Evolutionary conservation across 805 yeast genomes (phyloP).

Genomic region (Hanseniaspora taiwanica): DNA sequence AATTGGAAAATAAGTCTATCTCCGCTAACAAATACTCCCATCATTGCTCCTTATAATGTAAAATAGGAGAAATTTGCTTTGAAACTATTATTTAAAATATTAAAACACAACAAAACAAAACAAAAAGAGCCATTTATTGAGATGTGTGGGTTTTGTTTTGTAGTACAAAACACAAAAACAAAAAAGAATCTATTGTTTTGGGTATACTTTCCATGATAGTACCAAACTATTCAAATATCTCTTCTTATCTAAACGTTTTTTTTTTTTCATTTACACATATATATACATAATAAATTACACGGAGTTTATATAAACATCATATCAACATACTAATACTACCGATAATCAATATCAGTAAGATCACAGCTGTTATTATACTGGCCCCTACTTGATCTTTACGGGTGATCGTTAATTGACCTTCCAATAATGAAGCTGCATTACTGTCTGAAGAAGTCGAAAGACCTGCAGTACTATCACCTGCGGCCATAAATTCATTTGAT

Average conservation of each 20-base stretch:
- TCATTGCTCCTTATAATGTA: background rate
- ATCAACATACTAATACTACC: slow-evolving; percentile 72
- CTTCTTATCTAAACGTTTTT: background rate
- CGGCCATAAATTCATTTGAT: slow-evolving; percentile 39
- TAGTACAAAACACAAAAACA: too few species aligned
- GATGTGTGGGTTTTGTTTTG: background rate
- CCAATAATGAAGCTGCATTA: slow-evolving; percentile 15
- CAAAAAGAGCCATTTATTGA: background rate
- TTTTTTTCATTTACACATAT: background rate
- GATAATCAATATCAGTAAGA: slow-evolving; percentile 45
- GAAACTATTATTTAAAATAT: too few species aligned
- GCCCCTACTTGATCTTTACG: slow-evolving; percentile 78
- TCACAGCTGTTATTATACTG: slow-evolving; percentile 69
- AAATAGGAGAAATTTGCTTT: background rate
- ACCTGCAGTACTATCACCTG: slow-evolving; percentile 43
- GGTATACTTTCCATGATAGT: too few species aligned
- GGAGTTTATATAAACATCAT: slow-evolving; percentile 12
- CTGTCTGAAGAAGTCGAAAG: slow-evolving; percentile 22
- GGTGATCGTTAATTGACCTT: slow-evolving; percentile 32
- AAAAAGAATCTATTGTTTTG: too few species aligned
- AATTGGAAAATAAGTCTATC: too few species aligned
- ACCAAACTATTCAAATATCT: too few species aligned
- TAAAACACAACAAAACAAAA: background rate
- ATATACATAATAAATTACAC: too few species aligned
- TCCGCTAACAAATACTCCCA: too few species aligned